phyloP scores from a whole-genome alignment of 352 stramenopile genomes.

The Chloridella minuta region DNA sequence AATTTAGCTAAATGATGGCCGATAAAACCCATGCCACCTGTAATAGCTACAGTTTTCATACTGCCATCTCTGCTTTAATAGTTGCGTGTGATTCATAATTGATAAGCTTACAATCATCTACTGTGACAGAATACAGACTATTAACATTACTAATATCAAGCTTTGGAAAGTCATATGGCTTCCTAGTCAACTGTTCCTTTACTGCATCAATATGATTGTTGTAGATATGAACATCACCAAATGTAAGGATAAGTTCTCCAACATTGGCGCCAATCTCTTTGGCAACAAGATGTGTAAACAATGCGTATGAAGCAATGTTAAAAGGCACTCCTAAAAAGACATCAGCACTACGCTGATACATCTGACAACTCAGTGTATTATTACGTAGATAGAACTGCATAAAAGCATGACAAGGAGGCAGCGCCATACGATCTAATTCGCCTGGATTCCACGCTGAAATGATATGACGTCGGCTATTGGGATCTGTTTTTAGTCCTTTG shows the following conservation, averaged over 20 bases:
- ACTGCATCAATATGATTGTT: constrained; percentile 95
- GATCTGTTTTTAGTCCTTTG: constrained; percentile 77
- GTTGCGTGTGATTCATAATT: too few species aligned
- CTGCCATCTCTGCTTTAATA: too few species aligned
- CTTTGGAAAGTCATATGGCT: constrained; percentile 49
- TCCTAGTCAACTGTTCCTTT: constrained; percentile 60
- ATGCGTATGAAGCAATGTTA: constrained; percentile 95
- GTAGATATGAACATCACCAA: constrained; percentile 97
- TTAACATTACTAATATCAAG: too few species aligned
- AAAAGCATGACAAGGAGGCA: constrained; percentile 72
- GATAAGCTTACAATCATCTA: too few species aligned
- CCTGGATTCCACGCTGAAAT: constrained; percentile 79
- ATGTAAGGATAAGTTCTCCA: constrained; percentile 88
- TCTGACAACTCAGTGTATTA: constrained; percentile 45
- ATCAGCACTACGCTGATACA: constrained; percentile 98
- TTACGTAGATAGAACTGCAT: constrained; percentile 46
- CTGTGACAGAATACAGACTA: too few species aligned
- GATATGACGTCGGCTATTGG: constrained; percentile 80
- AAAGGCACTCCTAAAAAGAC: constrained; percentile 98
- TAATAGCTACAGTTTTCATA: too few species aligned
- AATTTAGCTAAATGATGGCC: too few species aligned
- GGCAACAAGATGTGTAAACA: constrained; percentile 75
- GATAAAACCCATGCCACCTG: too few species aligned
- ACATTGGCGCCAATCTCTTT: constrained; percentile 52
- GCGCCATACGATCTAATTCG: constrained; percentile 72